Conservation (phyloP, 352 stramenopile genomes). For the Phytophthora aleatoria region DNA sequence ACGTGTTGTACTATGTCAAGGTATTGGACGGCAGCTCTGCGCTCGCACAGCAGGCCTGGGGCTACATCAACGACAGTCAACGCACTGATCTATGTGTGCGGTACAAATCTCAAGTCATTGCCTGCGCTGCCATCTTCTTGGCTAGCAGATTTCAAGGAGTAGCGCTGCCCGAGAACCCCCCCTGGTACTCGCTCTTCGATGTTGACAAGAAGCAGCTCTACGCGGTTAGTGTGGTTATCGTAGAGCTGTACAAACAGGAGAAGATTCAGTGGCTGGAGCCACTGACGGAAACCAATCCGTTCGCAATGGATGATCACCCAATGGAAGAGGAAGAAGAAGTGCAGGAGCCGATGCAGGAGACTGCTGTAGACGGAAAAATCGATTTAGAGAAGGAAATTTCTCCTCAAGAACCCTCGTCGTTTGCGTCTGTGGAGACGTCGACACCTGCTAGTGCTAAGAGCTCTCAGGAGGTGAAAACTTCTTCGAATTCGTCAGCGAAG, state of each 20-base stretch:
- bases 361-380: conserved; percentile 2
- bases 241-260: conserved; percentile 62
- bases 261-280: conserved; percentile 74
- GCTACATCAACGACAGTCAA: conserved; percentile 92
- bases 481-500: conserved; percentile 8
- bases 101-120: conserved; percentile 82
- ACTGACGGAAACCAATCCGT: conserved; percentile 72
- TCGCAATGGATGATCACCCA: conserved; percentile 55
- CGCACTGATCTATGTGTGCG: conserved; percentile 86
- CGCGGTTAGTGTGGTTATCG: conserved; percentile 54
- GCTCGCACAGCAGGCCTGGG: conserved; percentile 87
- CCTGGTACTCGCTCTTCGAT: conserved; percentile 76
- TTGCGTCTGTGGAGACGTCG: conserved; percentile 5
- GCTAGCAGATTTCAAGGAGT: conserved; percentile 65
- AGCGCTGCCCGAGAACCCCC: conserved; percentile 55
- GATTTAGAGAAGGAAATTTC: conserved; percentile 10
- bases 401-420: conserved; percentile 17
- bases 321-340: conserved; percentile 27
- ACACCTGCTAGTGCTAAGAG: neutral
- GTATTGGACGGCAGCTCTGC: conserved; percentile 72
- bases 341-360: conserved; percentile 4
- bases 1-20: conserved; percentile 94
- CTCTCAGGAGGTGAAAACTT: neutral
- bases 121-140: conserved; percentile 91
- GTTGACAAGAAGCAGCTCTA: conserved; percentile 60